Base-by-base conservation (phyloP, 257 asterid genomes). In the Fraxinus anomala region DNA sequence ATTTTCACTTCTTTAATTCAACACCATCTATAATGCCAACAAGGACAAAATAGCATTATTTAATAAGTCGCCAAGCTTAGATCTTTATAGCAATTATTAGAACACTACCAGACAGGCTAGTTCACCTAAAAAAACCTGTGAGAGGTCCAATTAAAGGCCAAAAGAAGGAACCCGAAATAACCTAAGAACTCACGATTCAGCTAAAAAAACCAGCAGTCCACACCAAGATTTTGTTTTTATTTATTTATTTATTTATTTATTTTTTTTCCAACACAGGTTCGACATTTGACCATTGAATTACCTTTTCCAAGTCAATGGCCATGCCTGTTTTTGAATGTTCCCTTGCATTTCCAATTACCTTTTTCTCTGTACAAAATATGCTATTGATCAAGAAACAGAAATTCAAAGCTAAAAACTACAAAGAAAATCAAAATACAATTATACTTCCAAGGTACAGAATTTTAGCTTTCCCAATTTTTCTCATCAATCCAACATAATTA, bases 401-500 rank as follows among this genome's bases (percentile, higher is more conserved):
- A 63, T 63, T 63, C 2, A 63, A 63, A 0, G 36, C n/a, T 24
- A 63, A 61, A 63, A 24, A 0, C 69, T 14, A 23, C 33, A 10
- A 3, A 63, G 17, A 4, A 9, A 63, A 24, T 63, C 17, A 63
- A 63, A 63, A 21, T 19, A 12, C 66, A 56, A 56, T n/a, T 56
- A 21, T 59, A n/a, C 3, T 59, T n/a, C 30, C 13, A n/a, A 59
- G 68, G 30, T 59, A 6, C 21, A 21, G 71, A 67, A 40, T 40
- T 34, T 17, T 17, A 76, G 40, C 72, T 34, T 65, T 9, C 68
- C 63, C 30, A 23, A 37, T 3, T 19, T 28, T 76, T 49, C 59
- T 49, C 34, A 54, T 26, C 70, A 40, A 73, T 13, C 79, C 51
- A 44, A 72, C 37, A 63, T 59, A 16, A 77, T 19, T n/a, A 79